phyloP scores from a whole-genome alignment of 805 yeast species.

The Sugiyamaella chiloensis region DNA sequence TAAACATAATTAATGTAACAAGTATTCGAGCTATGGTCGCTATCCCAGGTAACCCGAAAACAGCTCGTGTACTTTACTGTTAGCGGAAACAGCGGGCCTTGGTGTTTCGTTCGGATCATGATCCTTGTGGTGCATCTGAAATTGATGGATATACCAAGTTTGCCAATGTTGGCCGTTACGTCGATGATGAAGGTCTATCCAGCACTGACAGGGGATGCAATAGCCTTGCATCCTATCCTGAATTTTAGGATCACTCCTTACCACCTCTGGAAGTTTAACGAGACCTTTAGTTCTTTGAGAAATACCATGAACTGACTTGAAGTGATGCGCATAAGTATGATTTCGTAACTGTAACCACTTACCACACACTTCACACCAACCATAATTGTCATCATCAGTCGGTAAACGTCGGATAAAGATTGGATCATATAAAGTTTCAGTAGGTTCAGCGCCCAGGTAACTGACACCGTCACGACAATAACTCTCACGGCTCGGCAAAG shows the following conservation, averaged over 20 bases:
- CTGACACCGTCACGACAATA: constrained; percentile 16
- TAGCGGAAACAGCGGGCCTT: constrained; percentile 6
- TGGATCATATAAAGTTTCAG: constrained; percentile 20
- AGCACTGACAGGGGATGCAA: constrained; percentile 16
- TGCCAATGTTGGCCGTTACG: constrained; percentile 21
- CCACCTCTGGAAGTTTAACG: constrained; percentile 15
- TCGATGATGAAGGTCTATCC: constrained; percentile 22
- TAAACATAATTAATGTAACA: background rate
- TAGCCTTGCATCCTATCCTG: constrained; percentile 21
- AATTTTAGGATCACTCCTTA: constrained; percentile 17
- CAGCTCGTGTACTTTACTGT: background rate
- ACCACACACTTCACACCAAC: constrained; percentile 24
- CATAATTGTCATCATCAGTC: constrained; percentile 20
- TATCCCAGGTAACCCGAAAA: constrained; percentile 9
- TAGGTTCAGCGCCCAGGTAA: constrained; percentile 21
- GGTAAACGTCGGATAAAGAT: constrained; percentile 20
- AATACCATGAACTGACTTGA: constrained; percentile 40
- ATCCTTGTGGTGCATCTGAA: constrained; percentile 21
- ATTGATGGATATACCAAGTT: constrained; percentile 23
- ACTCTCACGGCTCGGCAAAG: constrained; percentile 10
- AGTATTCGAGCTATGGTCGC: background rate
- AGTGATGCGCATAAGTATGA: constrained; percentile 49
- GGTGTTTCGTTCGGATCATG: constrained; percentile 11
- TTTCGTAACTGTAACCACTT: constrained; percentile 21
- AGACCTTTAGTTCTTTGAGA: constrained; percentile 28